phyloP scores from a whole-genome alignment of 352 stramenopile species.

The Globisporangium canariense region DNA sequence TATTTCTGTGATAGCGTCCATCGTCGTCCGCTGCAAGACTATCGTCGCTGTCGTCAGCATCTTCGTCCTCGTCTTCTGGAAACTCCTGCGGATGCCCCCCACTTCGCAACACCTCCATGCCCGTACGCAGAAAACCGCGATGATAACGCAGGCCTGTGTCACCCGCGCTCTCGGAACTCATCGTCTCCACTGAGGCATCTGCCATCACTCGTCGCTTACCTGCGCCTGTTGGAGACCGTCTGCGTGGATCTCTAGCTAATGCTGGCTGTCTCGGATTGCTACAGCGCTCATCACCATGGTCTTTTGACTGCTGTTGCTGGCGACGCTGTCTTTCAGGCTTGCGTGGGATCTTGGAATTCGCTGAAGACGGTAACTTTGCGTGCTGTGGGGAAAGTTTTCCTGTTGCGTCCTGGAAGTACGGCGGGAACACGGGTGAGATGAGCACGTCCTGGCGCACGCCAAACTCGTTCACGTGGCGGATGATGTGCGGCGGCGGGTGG shows the following conservation, averaged over 20 bases:
- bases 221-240: slow-evolving; percentile 3
- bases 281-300: slow-evolving; percentile 30
- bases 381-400: slow-evolving; percentile 2
- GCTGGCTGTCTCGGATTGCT: slow-evolving; percentile 7
- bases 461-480: slow-evolving; percentile 71
- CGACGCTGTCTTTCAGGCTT: slow-evolving; percentile 9
- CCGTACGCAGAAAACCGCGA: slow-evolving; percentile 50
- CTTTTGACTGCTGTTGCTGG: slow-evolving; percentile 18
- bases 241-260: slow-evolving; percentile 3
- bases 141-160: slow-evolving; percentile 32
- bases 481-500: slow-evolving; percentile 28
- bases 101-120: slow-evolving; percentile 55
- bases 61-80: slow-evolving; percentile 19
- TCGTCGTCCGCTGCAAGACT: not conserved
- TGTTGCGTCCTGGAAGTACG: slow-evolving; percentile 32
- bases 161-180: not conserved
- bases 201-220: not conserved
- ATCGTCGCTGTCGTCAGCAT: slow-evolving; percentile 6
- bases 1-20: not conserved
- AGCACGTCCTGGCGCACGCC: slow-evolving; percentile 53
- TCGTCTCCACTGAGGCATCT: not conserved
- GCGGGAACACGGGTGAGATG: slow-evolving; percentile 48
- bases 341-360: not conserved
- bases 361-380: not conserved
- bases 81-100: not conserved